These are phyloP conservation scores for Pyrenochaeta sp. DNA, from an alignment of 2,329 filamentous ascomycete genomes.

Conservation along the genomic window DNA sequence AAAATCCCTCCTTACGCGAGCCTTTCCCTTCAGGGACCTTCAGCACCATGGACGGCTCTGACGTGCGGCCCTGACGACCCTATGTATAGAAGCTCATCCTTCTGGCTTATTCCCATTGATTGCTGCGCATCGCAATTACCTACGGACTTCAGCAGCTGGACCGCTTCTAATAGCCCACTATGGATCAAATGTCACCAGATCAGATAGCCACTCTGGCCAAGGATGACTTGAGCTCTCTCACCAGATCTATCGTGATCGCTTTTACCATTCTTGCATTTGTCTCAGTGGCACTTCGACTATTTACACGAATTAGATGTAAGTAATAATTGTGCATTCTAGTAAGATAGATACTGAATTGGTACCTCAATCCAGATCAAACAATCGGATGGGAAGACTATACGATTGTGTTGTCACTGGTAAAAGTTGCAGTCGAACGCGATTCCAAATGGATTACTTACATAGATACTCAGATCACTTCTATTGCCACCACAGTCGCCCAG, in stretches of 20 bases:
- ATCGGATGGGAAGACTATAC: slow-evolving; percentile 4
- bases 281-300: no score
- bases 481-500: slow-evolving; percentile 18
- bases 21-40: slow-evolving; percentile 1
- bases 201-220: slow-evolving; percentile 8
- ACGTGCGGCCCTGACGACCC: background rate
- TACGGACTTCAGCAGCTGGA: no score
- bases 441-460: background rate
- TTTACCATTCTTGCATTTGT: no score
- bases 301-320: no score
- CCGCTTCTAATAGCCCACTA: no score
- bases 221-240: slow-evolving; percentile 9
- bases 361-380: background rate
- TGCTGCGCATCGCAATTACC: no score
- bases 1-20: background rate
- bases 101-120: no score
- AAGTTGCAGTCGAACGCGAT: background rate
- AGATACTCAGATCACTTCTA: slow-evolving; percentile 14
- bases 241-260: slow-evolving; percentile 7
- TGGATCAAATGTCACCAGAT: slow-evolving; percentile 3
- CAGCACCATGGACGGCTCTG: background rate
- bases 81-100: background rate
- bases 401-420: slow-evolving; percentile 27
- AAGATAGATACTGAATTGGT: no score
- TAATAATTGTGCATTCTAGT: no score